A percentile compares a stretch with the other conserved stretches of the same genome.
Evolutionary conservation across 352 stramenopile genomes (phyloP).

Genomic region (Globisporangium nagaii): DNA sequence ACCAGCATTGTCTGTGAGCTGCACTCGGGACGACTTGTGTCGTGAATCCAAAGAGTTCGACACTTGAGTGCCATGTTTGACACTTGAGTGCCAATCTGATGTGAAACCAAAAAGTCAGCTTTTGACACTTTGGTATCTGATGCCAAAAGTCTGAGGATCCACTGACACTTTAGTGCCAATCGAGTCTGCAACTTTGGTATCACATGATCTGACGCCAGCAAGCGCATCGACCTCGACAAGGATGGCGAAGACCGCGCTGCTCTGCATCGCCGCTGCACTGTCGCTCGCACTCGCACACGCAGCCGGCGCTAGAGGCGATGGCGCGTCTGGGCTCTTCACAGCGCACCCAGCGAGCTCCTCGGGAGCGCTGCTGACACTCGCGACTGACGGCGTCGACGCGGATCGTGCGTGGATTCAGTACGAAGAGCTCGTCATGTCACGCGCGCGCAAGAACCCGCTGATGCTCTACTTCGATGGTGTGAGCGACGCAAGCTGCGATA

Average conservation of each 20-base stretch:
- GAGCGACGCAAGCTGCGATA: background rate
- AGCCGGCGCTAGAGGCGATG: background rate
- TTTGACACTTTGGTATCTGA: background rate
- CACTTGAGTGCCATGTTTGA: too few relatives aligned
- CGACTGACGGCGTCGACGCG: background rate
- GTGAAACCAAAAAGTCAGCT: background rate
- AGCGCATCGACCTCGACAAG: background rate
- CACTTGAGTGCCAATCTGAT: background rate
- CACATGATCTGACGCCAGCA: background rate
- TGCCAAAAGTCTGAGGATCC: too few relatives aligned
- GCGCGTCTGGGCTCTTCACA: background rate
- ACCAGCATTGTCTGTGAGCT: too few relatives aligned
- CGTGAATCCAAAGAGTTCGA: too few relatives aligned
- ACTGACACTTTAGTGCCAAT: too few relatives aligned
- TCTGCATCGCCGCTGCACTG: background rate
- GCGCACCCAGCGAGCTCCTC: background rate
- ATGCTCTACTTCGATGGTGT: conserved; percentile 7
- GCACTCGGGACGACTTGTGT: too few relatives aligned
- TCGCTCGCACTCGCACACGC: background rate
- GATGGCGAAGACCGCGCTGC: background rate
- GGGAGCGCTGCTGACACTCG: background rate
- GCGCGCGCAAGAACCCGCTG: background rate
- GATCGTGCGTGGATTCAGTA: conserved; percentile 2
- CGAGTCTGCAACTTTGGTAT: too few relatives aligned
- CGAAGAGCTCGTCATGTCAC: conserved; percentile 4